Percentiles rank a stretch among this genome's conserved stretches.
These are phyloP conservation scores for Globisporangium radiosum DNA, from an alignment of 352 stramenopile genomes.

Conservation along the genomic window DNA sequence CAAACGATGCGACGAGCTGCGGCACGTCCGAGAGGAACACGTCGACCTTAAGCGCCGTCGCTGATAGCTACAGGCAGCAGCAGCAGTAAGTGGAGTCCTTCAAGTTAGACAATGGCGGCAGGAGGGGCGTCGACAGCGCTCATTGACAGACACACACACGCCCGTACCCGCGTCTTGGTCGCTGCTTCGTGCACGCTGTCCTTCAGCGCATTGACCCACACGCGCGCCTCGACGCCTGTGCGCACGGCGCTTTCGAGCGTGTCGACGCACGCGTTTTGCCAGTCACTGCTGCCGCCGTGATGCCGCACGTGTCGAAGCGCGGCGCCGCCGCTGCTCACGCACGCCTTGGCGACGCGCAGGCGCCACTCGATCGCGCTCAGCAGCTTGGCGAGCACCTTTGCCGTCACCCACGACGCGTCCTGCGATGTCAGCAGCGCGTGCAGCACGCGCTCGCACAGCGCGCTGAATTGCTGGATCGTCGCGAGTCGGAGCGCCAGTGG, in stretches of 20 bases:
- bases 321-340: neutral
- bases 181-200: conserved; percentile 30
- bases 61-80: conserved; percentile 25
- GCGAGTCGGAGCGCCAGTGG: neutral
- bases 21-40: conserved; percentile 60
- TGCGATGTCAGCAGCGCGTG: conserved; percentile 21
- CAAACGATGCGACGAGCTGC: conserved; percentile 22
- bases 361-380: conserved; percentile 39
- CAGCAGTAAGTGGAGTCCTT: neutral
- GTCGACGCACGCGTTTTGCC: neutral
- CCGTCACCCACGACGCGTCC: conserved; percentile 28
- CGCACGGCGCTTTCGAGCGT: conserved; percentile 15
- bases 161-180: conserved; percentile 34
- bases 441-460: conserved; percentile 6
- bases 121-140: too few relatives aligned
- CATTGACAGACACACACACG: neutral
- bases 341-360: conserved; percentile 36
- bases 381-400: conserved; percentile 34
- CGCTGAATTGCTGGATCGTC: neutral
- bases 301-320: conserved; percentile 7
- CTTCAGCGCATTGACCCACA: conserved; percentile 34
- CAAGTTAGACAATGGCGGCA: too few relatives aligned
- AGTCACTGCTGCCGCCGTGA: neutral
- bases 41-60: conserved; percentile 54
- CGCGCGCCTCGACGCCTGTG: conserved; percentile 18